Evolutionary conservation across 192 early-diverging fungal species (phyloP), one percentile per base, ranked within the genome.

Genomic region (Entomortierella chlamydospora): DNA sequence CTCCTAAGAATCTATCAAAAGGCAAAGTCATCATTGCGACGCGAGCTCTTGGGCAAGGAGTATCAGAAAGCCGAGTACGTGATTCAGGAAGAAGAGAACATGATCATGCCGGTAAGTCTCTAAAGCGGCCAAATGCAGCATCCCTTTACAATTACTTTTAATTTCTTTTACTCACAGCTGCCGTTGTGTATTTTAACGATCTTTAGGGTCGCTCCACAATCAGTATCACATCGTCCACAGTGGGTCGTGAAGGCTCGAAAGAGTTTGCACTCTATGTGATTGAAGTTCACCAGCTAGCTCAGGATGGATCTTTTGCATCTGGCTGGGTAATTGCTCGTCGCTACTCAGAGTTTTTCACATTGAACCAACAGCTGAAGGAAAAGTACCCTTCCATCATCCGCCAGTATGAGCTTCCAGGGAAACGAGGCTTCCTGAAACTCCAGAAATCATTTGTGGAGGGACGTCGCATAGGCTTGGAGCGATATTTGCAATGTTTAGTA

Each of bases 261-360:
- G 87, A 86, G 31, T 90, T 84, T 64, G 84, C 88, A 0, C 64
- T 90, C 1, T 90, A 90, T 76, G 83, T 91, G 50, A 92, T 94
- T 63, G 92, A 94, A 62, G 82, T 94, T 12, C 90, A 92, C 60
- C 89, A 92, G 57, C 60, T 87, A 15, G 81, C 81, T 42, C 59
- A 78, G 4, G 81, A 85, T 47, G 87, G 87, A 10, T 79, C 83
- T 10, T 84, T 69, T 77, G 82, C 83, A 1, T 90, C 87, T 0
- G 91, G 92, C 4, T 94, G 93, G 93, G 85, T 93, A 20, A 90
- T 93, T n/a, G 84, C 86, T 2, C 85, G 94, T 9, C 82, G 96
- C 4, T 96, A 94, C 77, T 88, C 89, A n/a, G 95, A 98, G 82
- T 97, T 98, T 76, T 87, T 90, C 58, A 84, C 87, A 0, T 79